These are phyloP conservation scores for Arxiozyma slooffiae DNA, from an alignment of 1,139 yeast species.

Conservation along the genomic window DNA sequence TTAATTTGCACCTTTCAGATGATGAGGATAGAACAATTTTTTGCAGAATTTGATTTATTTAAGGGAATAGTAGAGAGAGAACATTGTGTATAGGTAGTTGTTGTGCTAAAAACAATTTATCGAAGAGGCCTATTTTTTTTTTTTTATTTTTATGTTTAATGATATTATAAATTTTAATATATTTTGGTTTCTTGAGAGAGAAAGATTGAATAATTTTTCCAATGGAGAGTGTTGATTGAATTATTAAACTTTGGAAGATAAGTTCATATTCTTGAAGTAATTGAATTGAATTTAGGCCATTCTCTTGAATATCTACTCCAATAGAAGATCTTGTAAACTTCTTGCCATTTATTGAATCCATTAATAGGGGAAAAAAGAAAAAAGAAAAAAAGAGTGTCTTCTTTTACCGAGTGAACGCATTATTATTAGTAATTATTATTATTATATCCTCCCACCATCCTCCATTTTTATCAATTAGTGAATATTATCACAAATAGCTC, in stretches of 20 bases:
- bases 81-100: constrained; percentile 38
- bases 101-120: constrained; percentile 68
- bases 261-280: background rate
- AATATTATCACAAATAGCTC: too few relatives aligned
- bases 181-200: constrained; percentile 43
- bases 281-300: background rate
- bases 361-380: too few relatives aligned
- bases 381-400: too few relatives aligned
- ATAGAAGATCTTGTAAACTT: background rate
- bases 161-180: constrained; percentile 37
- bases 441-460: too few relatives aligned
- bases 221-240: background rate
- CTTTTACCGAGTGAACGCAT: too few relatives aligned
- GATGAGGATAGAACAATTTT: constrained; percentile 61
- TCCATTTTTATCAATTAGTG: too few relatives aligned
- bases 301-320: background rate
- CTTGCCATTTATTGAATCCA: background rate
- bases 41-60: background rate
- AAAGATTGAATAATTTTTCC: constrained; percentile 7
- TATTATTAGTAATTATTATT: too few relatives aligned
- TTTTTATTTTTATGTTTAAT: constrained; percentile 33
- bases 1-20: constrained; percentile 44
- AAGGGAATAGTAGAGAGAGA: background rate
- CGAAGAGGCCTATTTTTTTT: constrained; percentile 41
- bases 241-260: too few relatives aligned